phyloP scores from a whole-genome alignment of 2,329 filamentous ascomycete genomes.

The Curvularia hawaiiensis region DNA sequence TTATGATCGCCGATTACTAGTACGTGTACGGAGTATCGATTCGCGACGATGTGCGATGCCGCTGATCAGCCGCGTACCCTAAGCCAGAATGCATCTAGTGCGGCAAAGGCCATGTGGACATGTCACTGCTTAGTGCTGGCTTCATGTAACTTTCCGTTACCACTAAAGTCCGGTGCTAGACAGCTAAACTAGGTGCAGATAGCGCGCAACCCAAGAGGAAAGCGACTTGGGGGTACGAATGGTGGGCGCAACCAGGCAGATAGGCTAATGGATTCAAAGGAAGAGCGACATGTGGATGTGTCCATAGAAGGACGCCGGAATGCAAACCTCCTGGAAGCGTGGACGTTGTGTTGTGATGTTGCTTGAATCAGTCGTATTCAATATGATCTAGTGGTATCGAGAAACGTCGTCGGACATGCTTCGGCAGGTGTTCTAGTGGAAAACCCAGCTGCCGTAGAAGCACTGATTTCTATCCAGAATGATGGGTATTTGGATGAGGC shows the following conservation, averaged over 20 bases:
- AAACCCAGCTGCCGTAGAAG: background rate
- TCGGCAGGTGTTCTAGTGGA: background rate
- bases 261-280: background rate
- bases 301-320: background rate
- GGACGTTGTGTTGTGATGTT: background rate
- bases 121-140: background rate
- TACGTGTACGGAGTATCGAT: background rate
- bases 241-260: background rate
- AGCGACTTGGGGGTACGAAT: background rate
- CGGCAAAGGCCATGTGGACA: conserved; percentile 1
- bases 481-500: background rate
- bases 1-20: conserved; percentile 7
- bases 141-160: background rate
- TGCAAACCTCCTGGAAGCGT: background rate
- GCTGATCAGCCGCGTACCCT: conserved; percentile 6
- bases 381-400: background rate
- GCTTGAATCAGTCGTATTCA: conserved; percentile 1
- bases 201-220: background rate
- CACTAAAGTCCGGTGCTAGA: conserved; percentile 5
- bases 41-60: conserved; percentile 6
- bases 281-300: background rate
- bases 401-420: conserved; percentile 1
- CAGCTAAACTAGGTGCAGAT: background rate
- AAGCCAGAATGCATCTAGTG: background rate
- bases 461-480: background rate